These are phyloP conservation scores for Microbotryomycetes sp. DNA, from an alignment of 1,284 basidiomycete genomes.

Conservation along the genomic window DNA sequence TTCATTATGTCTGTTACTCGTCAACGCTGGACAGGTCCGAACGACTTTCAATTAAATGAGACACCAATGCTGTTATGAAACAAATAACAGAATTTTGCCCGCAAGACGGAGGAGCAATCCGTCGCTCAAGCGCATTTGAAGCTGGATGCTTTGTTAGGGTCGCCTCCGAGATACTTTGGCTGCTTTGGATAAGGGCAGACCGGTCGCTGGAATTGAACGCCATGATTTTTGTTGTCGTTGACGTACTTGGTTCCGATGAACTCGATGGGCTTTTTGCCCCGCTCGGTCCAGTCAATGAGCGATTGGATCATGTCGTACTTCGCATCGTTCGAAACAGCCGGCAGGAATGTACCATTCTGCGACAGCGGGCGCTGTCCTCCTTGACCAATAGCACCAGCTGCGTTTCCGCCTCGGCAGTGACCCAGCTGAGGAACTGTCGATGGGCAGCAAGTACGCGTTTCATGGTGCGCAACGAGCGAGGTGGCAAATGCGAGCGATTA, in stretches of 20 bases:
- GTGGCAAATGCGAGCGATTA: too few species aligned
- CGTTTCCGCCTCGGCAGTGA: constrained; percentile 18
- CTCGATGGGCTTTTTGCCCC: constrained; percentile 17
- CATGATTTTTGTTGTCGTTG: background rate
- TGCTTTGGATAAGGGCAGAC: constrained; percentile 16
- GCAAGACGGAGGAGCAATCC: too few species aligned
- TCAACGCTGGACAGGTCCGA: too few species aligned
- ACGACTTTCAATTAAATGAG: too few species aligned
- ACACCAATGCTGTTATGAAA: too few species aligned
- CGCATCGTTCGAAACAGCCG: background rate
- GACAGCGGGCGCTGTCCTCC: background rate
- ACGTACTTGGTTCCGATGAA: constrained; percentile 17
- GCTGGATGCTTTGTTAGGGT: constrained; percentile 11
- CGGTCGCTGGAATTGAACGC: constrained; percentile 11
- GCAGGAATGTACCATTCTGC: background rate
- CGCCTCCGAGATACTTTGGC: constrained; percentile 16
- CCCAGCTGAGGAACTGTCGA: constrained; percentile 2
- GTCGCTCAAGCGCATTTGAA: constrained; percentile 23
- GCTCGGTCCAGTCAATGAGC: constrained; percentile 30
- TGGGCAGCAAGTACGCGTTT: too few species aligned
- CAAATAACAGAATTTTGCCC: too few species aligned
- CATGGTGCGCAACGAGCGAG: too few species aligned
- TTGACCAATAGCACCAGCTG: constrained; percentile 11
- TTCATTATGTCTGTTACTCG: too few species aligned
- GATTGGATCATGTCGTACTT: constrained; percentile 26